Conservation (phyloP, 2,329 filamentous ascomycete genomes). For the Macroventuria anomochaeta region DNA sequence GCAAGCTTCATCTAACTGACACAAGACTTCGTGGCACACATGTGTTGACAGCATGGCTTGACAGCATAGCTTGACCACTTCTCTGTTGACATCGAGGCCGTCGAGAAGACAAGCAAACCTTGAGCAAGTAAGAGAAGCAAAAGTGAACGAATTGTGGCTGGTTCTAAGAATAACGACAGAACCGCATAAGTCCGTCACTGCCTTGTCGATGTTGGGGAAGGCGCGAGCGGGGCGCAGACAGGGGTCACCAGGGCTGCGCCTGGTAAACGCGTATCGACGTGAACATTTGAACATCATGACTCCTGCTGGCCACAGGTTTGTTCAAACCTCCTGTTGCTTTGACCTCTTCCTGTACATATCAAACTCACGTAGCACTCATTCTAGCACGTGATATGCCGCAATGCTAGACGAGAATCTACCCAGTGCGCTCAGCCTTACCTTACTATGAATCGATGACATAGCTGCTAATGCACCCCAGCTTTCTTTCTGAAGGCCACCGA, state of each 20-base stretch:
- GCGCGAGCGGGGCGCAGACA: conserved; percentile 14
- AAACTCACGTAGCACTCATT: not conserved
- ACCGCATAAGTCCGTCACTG: conserved; percentile 1
- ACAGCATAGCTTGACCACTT: not conserved
- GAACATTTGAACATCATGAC: conserved; percentile 12
- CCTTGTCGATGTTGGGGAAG: conserved; percentile 4
- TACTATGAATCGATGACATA: not conserved
- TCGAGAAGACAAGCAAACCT: not conserved
- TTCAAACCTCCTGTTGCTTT: not conserved
- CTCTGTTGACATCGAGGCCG: not conserved
- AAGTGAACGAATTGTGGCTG: not conserved
- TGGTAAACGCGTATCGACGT: conserved; percentile 16
- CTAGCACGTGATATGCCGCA: conserved; percentile 28
- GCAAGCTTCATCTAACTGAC: conserved; percentile 14
- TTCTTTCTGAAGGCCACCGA: conserved; percentile 65
- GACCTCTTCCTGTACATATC: not conserved
- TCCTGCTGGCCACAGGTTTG: conserved; percentile 7
- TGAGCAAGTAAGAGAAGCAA: not conserved
- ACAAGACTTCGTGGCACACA: conserved; percentile 4
- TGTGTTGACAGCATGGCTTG: not conserved
- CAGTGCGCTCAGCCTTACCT: conserved; percentile 51
- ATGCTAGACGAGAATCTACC: conserved; percentile 98
- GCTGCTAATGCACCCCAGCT: conserved; percentile 47
- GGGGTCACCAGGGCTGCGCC: conserved; percentile 13
- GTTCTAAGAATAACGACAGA: conserved; percentile 15